Base-by-base conservation (phyloP, 805 yeast species). In the Wickerhamiella shivajii region DNA sequence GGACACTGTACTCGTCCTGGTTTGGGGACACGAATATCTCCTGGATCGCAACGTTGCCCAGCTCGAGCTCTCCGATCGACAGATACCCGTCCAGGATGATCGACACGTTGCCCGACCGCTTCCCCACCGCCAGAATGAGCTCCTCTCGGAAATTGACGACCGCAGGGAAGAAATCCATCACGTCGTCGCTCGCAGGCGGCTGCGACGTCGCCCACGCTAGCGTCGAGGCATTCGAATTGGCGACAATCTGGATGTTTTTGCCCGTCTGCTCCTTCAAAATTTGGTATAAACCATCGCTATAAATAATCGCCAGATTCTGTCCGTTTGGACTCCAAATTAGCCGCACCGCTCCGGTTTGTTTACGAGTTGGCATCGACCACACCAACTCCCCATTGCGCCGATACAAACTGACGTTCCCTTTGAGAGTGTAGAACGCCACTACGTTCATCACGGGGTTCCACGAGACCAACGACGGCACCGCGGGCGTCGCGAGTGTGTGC, bases 211-310 rank as follows among this genome's bases (percentile, higher is more conserved):
- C 16, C 48, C 50, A 24, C 39, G 31, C n/a, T 21, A 34, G 4
- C 25, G 31, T 22, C 24, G 31, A 20, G 1, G 24, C 42, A 15
- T 33, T 33, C 5, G 40, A 31, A 13, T 24, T 24, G 14, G 22
- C 33, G 1, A 43, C 29, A 9, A 44, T 40, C 9, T 49, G 40
- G 10, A 64, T 41, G 17, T 59, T 46, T n/a, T 54, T 55, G 2
- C 75, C 74, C 13, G 53, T 61, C 36, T 62, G 60, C 4, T 67
- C 59, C 39, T 64, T 66, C 35, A 64, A 65, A 1, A 70, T 48
- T 33, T 63, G 58, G 25, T 61, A 57, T 6, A 52, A 38, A 1
- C 61, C 59, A 39, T 67, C 69, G 1, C 50, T 41, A 6, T 71
- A 73, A 2, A 65, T 44, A 2, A 68, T 50, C 9, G 64, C 67